phyloP scores from a whole-genome alignment of 176 grass and related monocot species.

The Juncus inflexus region DNA sequence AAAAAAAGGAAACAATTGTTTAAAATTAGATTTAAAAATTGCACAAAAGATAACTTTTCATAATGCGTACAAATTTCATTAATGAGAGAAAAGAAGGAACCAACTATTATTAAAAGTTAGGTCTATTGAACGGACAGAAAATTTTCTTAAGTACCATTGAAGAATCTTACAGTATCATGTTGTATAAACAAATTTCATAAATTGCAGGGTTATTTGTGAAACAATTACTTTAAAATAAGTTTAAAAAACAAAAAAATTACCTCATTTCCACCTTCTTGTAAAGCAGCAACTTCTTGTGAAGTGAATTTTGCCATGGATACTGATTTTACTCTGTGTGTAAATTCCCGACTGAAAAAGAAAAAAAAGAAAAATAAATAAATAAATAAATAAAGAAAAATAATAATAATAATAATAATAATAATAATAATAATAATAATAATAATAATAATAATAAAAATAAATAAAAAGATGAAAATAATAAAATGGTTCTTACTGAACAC shows the following conservation, averaged over 20 bases:
- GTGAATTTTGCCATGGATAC: conserved; percentile 99
- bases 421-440: conserved; percentile 8
- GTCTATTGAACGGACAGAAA: neutral
- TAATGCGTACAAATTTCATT: neutral
- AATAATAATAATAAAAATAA: conserved; percentile 13
- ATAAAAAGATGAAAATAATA: conserved; percentile 23
- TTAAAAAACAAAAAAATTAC: conserved; percentile 28
- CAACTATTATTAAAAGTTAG: neutral
- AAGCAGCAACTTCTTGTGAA: conserved; percentile 80
- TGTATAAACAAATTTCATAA: conserved; percentile 5
- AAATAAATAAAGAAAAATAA: conserved; percentile 10
- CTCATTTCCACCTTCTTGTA: conserved; percentile 97
- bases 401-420: neutral
- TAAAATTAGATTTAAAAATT: neutral
- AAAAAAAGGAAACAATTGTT: conserved; percentile 23
- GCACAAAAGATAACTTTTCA: neutral
- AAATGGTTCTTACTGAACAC: conserved; percentile 83
- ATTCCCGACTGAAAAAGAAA: conserved; percentile 64
- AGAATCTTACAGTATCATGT: neutral
- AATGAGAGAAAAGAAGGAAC: neutral
- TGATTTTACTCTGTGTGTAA: conserved; percentile 94
- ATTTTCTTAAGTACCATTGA: neutral
- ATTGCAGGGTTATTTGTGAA: conserved; percentile 22
- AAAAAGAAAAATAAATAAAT: conserved; percentile 13
- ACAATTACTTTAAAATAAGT: conserved; percentile 2